These are phyloP conservation scores for Lathyrus sativus DNA, from an alignment of 306 rosid species.

Conservation along the genomic window DNA sequence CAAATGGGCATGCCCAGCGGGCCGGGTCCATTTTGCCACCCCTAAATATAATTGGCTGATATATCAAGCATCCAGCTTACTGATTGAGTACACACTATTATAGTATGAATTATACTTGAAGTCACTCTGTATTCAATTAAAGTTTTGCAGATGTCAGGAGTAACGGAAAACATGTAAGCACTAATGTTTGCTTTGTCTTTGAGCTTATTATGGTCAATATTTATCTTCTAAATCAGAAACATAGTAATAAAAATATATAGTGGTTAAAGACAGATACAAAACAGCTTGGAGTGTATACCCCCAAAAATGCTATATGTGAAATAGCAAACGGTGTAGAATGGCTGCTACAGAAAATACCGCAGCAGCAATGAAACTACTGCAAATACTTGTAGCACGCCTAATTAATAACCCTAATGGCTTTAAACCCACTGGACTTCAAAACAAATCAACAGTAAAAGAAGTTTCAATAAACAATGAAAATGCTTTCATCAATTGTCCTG, in stretches of 20 bases:
- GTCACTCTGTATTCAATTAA: neutral
- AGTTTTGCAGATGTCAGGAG: neutral
- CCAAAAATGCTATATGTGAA: constrained; percentile 18
- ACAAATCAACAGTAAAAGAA: constrained; percentile 2
- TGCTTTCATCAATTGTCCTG: constrained; percentile 2
- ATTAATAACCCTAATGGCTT: neutral
- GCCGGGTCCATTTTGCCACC: no score
- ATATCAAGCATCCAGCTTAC: constrained; percentile 19
- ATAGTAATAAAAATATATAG: constrained; percentile 6
- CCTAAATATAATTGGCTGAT: neutral
- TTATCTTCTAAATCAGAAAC: constrained; percentile 16
- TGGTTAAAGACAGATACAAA: constrained; percentile 2
- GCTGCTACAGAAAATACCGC: constrained; percentile 14
- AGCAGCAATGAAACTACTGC: constrained; percentile 20
- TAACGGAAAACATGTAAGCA: neutral
- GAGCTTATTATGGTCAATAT: neutral
- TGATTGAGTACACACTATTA: constrained; percentile 18
- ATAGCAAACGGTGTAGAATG: constrained; percentile 1
- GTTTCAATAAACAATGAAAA: constrained; percentile 11
- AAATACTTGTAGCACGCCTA: constrained; percentile 11
- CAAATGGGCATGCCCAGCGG: no score
- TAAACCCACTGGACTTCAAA: constrained; percentile 12
- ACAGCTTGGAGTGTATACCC: constrained; percentile 7
- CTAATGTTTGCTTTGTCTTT: constrained; percentile 1
- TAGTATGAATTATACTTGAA: constrained; percentile 15